phyloP scores from a whole-genome alignment of 768 basidiomycete genomes.

The Sarcomyxa edulis region DNA sequence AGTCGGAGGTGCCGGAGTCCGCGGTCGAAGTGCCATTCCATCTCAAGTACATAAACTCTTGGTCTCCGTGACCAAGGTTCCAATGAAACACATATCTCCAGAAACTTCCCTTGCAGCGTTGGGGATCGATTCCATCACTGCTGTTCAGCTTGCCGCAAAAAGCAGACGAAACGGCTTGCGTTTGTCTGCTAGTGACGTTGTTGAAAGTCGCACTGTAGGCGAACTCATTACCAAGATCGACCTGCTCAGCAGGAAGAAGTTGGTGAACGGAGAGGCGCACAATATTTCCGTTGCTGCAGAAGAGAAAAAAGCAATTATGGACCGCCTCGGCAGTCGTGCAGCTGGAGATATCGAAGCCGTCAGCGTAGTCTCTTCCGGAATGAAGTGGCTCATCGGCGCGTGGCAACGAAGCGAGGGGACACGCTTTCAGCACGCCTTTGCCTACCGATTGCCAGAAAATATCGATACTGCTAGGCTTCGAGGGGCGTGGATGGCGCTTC shows the following conservation, averaged over 20 bases:
- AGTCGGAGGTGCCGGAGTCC: too few relatives aligned
- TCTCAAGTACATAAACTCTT: too few relatives aligned
- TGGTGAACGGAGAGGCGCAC: neutral
- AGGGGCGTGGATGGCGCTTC: constrained; percentile 30
- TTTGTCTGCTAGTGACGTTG: constrained; percentile 31
- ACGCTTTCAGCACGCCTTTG: constrained; percentile 39
- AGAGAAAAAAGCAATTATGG: constrained; percentile 15
- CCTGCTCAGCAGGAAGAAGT: neutral
- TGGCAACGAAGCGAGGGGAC: constrained; percentile 37
- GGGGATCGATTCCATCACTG: constrained; percentile 46
- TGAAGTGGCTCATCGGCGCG: constrained; percentile 34
- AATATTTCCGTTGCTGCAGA: constrained; percentile 4
- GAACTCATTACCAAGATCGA: constrained; percentile 19
- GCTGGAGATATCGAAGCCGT: constrained; percentile 17
- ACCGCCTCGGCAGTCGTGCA: constrained; percentile 11
- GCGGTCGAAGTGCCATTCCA: too few relatives aligned
- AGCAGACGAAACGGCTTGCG: constrained; percentile 30
- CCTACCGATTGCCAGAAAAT: constrained; percentile 25
- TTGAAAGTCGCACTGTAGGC: constrained; percentile 31
- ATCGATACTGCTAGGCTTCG: constrained; percentile 23
- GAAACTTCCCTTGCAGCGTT: constrained; percentile 32
- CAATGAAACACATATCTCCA: constrained; percentile 21
- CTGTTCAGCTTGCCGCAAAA: constrained; percentile 37
- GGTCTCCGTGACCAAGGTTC: constrained; percentile 18
- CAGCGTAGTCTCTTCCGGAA: constrained; percentile 21